These are phyloP conservation scores for Beta corolliflora DNA, from an alignment of 179 eudicot species.

Conservation along the genomic window DNA sequence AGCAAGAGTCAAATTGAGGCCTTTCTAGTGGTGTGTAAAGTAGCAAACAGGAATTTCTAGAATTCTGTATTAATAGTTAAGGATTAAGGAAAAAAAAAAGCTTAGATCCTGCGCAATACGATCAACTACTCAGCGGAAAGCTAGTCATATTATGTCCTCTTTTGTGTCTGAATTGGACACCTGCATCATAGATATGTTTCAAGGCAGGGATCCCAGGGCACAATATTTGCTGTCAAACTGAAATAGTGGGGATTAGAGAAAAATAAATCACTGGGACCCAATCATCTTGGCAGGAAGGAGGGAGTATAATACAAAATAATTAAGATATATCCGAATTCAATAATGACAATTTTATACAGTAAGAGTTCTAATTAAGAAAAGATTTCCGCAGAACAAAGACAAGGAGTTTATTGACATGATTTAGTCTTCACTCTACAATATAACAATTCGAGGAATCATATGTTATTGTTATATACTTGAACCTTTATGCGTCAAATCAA, in stretches of 20 bases:
- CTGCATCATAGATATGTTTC: constrained; percentile 17
- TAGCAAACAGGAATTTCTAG: neutral
- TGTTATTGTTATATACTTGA: neutral
- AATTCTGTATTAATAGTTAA: constrained; percentile 14
- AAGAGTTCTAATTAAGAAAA: neutral
- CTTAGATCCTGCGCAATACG: neutral
- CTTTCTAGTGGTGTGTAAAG: constrained; percentile 15
- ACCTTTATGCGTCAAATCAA: neutral
- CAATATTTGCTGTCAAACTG: constrained; percentile 30
- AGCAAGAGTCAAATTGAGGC: constrained; percentile 19
- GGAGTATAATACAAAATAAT: no score
- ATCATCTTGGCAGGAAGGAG: neutral
- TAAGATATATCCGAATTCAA: neutral
- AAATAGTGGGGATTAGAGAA: constrained; percentile 15
- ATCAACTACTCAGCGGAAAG: constrained; percentile 21
- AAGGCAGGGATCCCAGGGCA: constrained; percentile 20
- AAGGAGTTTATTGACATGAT: constrained; percentile 4
- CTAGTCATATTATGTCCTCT: neutral
- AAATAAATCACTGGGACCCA: constrained; percentile 34
- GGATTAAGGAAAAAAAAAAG: constrained; percentile 13
- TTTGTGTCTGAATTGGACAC: constrained; percentile 20
- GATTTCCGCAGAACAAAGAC: neutral
- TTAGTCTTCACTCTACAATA: neutral
- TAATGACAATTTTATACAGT: neutral
- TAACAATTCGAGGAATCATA: constrained; percentile 1